Evolutionary conservation across 768 basidiomycete genomes (phyloP).

Genomic region (Naganishia antarctica): DNA sequence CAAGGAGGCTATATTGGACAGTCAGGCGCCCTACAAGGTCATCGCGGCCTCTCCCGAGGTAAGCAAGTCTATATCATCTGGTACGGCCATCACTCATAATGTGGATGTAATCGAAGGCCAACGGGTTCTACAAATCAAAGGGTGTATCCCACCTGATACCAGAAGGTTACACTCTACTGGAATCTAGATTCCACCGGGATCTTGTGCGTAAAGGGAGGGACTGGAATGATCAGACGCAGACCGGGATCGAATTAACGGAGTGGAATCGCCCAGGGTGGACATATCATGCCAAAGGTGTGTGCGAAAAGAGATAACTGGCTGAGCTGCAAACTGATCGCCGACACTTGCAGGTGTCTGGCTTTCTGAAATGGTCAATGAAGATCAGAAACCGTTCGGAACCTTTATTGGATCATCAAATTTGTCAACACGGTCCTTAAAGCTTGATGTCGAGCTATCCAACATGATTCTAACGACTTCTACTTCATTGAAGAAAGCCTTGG

Average conservation of each 20-base stretch:
- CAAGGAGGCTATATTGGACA: constrained; percentile 61
- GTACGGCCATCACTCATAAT: constrained; percentile 19
- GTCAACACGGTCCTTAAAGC: constrained; percentile 79
- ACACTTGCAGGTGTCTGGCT: constrained; percentile 70
- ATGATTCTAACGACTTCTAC: constrained; percentile 67
- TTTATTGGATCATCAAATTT: constrained; percentile 93
- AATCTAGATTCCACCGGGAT: constrained; percentile 63
- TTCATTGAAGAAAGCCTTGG: constrained; percentile 42
- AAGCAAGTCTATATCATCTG: constrained; percentile 26
- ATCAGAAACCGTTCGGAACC: constrained; percentile 60
- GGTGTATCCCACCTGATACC: constrained; percentile 91
- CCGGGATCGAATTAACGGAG: constrained; percentile 69
- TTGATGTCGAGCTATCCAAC: constrained; percentile 89
- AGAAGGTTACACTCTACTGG: constrained; percentile 85
- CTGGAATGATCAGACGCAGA: constrained; percentile 32
- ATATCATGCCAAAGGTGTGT: constrained; percentile 92
- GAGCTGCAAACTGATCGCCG: neutral
- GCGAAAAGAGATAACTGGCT: neutral
- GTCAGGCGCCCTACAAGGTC: constrained; percentile 58
- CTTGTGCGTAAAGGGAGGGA: constrained; percentile 33
- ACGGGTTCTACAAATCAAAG: constrained; percentile 85
- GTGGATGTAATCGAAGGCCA: constrained; percentile 59
- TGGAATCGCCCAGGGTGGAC: constrained; percentile 91
- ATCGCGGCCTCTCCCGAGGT: constrained; percentile 85
- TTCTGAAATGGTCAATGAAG: constrained; percentile 48